These are phyloP conservation scores for Cardiospermum halicacabum DNA, from an alignment of 345 rosid species.

Conservation along the genomic window DNA sequence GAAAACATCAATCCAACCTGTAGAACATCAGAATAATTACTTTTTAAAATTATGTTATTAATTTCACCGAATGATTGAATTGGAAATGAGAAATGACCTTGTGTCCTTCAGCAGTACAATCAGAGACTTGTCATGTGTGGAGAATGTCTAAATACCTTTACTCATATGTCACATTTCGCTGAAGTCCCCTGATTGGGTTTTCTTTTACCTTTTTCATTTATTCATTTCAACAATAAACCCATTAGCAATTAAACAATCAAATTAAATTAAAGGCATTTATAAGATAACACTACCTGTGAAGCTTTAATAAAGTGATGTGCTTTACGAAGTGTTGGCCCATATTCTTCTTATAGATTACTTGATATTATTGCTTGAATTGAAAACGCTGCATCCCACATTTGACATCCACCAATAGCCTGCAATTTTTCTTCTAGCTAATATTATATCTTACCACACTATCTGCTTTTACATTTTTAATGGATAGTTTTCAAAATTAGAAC, in stretches of 20 bases:
- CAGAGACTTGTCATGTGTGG: conserved; percentile 58
- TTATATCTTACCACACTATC: too few species aligned
- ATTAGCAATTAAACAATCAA: too few species aligned
- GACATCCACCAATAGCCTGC: too few species aligned
- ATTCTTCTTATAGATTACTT: conserved; percentile 34
- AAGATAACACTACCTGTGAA: too few species aligned
- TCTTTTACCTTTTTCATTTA: conserved; percentile 56
- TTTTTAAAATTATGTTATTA: too few species aligned
- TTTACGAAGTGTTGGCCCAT: conserved; percentile 40
- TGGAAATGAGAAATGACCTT: conserved; percentile 51
- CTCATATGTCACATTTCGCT: conserved; percentile 59
- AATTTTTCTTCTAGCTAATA: too few species aligned
- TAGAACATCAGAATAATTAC: too few species aligned
- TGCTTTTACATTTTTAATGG: too few species aligned
- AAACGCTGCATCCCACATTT: conserved; percentile 64
- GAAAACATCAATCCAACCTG: conserved; percentile 38
- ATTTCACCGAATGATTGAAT: too few species aligned
- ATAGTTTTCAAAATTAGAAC: too few species aligned
- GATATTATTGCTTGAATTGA: conserved; percentile 60
- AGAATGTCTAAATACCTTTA: conserved; percentile 66
- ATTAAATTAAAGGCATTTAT: too few species aligned
- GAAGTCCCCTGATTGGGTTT: conserved; percentile 55
- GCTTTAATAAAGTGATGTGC: conserved; percentile 53
- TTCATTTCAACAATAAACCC: too few species aligned
- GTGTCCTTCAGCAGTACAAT: conserved; percentile 50